Base-by-base conservation (phyloP, 164 flowering plant species). In the Platanus orientalis region DNA sequence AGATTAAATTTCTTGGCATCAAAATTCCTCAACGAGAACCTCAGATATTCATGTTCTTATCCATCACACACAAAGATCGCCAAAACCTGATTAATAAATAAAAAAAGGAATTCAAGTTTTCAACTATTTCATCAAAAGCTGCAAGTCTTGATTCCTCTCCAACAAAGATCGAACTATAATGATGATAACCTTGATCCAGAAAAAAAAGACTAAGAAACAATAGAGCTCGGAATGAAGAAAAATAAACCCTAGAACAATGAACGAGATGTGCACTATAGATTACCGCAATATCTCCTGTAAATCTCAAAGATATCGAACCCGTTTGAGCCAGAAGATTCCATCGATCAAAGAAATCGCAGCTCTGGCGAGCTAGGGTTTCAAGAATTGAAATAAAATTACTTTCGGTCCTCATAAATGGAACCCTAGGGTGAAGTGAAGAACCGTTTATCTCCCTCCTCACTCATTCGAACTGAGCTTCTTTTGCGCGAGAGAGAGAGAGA, bases 261-360 rank as follows among this genome's bases (percentile, higher is more conserved):
- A 17, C 3, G 26, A 30, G 23, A 17, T n/a, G 17, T 19, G 3
- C 51, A 24, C 56, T 50, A 23, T 62, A 1, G 47, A 11, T 61
- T 80, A 84, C 88, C 84, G 28, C 83, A 77, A 52, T 64, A 84
- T 57, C 76, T 79, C 11, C 76, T 63, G 68, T 84, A 84, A 59
- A 80, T 68, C 64, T 78, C 69, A 56, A 75, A 75, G 58, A 84
- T 72, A 20, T 82, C 80, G 40, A 80, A 11, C 19, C 24, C 58
- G 54, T 47, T 54, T 14, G 64, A 52, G 44, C 40, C 28, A 20
- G 70, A 52, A 11, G 48, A 66, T 28, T 58, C 56, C 71, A 71
- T 70, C 34, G 60, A 29, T 20, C n/a, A 58, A 36, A 17, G 24
- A 42, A 27, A 21, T 32, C 7, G 16, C 42, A 34, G 59, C 42